A percentile compares a stretch with the other conserved stretches of the same genome.
Evolutionary conservation across 495 filamentous ascomycete species (phyloP).

Genomic region (Penicillium canariense): DNA sequence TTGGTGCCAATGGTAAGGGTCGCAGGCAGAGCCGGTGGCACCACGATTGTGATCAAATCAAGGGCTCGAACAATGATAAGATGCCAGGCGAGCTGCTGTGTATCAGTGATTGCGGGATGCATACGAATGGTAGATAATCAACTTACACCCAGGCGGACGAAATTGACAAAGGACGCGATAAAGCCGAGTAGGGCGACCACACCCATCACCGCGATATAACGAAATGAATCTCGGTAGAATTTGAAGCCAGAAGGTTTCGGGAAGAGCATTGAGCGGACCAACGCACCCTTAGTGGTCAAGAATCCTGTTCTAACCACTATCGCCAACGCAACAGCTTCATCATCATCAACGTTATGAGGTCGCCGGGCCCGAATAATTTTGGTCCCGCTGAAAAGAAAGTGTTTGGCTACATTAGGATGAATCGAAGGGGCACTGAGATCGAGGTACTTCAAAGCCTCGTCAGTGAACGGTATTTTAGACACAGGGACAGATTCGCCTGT

Average conservation of each 20-base stretch:
- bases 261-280: constrained; percentile 98
- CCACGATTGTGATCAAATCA: constrained; percentile 96
- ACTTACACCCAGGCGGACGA: constrained; percentile 70
- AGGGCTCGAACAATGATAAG: constrained; percentile 87
- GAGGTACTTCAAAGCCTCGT: constrained; percentile 71
- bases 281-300: constrained; percentile 92
- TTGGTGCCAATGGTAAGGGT: constrained; percentile 96
- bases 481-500: constrained; percentile 94
- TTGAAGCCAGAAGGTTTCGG: constrained; percentile 98
- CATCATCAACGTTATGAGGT: constrained; percentile 80
- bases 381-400: constrained; percentile 92
- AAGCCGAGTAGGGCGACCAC: constrained; percentile 86
- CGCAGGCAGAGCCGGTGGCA: constrained; percentile 94
- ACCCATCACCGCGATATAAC: constrained; percentile 97
- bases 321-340: constrained; percentile 88
- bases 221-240: constrained; percentile 96
- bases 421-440: constrained; percentile 76
- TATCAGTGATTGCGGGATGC: constrained; percentile 19
- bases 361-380: constrained; percentile 89
- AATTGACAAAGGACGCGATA: constrained; percentile 87
- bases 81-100: constrained; percentile 67
- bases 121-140: neutral
- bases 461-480: constrained; percentile 83
- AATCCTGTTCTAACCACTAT: constrained; percentile 93
- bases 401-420: constrained; percentile 73